A percentile compares a stretch with the other conserved stretches of the same genome.
phyloP scores from a whole-genome alignment of 176 grass and related monocot species.

The Oryza glaberrima region DNA sequence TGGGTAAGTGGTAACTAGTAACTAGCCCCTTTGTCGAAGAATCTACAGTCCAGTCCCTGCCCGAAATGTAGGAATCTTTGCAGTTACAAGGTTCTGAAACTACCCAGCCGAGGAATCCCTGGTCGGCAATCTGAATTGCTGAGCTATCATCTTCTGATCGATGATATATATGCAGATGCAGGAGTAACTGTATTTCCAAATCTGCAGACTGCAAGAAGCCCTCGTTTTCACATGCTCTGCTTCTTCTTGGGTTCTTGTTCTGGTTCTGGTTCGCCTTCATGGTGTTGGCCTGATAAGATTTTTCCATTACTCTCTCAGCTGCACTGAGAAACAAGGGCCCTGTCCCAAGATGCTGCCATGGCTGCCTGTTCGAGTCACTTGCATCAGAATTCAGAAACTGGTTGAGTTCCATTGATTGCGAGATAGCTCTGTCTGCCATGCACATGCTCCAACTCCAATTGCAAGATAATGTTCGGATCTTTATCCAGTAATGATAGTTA shows the following conservation, averaged over 20 bases:
- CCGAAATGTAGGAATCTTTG: slow-evolving; percentile 45
- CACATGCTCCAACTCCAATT: slow-evolving; percentile 11
- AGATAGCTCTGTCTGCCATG: slow-evolving; percentile 4
- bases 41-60: slow-evolving; percentile 15
- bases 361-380: not conserved
- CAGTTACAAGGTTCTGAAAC: not conserved
- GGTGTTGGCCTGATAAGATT: slow-evolving; percentile 26
- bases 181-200: slow-evolving; percentile 13
- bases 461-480: not conserved
- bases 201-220: slow-evolving; percentile 21
- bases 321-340: not conserved
- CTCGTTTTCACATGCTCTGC: slow-evolving; percentile 37
- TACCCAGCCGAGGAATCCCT: slow-evolving; percentile 2
- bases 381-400: not conserved
- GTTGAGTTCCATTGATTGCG: slow-evolving; percentile 33
- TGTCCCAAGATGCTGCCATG: not conserved
- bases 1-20: not conserved
- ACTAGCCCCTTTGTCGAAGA: slow-evolving; percentile 3
- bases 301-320: slow-evolving; percentile 2
- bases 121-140: not conserved
- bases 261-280: not conserved
- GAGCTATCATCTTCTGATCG: not conserved
- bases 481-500: not conserved
- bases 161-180: not conserved
- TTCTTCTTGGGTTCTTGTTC: not conserved